phyloP scores from a whole-genome alignment of 192 early-diverging fungal genomes.

The Bifiguratus adelaidae region DNA sequence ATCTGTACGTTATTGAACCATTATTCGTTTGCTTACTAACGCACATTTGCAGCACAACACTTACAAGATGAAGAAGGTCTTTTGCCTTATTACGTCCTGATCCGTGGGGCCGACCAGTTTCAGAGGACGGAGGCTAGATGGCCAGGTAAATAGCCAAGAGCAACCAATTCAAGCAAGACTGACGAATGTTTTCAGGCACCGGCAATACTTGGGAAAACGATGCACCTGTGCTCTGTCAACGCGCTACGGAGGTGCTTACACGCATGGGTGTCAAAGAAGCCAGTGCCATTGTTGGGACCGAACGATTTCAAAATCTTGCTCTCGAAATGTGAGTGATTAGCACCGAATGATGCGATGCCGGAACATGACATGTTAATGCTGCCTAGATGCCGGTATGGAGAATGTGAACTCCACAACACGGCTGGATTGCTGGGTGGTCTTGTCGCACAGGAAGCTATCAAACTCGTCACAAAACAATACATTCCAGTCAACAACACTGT shows the following conservation, averaged over 20 bases:
- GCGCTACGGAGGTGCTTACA: too few species aligned
- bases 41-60: too few species aligned
- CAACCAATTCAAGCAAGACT: neutral
- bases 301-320: neutral
- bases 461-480: conserved; percentile 92
- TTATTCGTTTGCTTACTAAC: conserved; percentile 1
- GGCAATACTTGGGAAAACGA: neutral
- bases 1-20: conserved; percentile 28
- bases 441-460: conserved; percentile 89
- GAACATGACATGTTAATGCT: too few species aligned
- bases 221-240: conserved; percentile 4
- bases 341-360: too few species aligned
- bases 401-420: conserved; percentile 70
- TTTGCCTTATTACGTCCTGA: too few species aligned
- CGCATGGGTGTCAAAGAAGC: too few species aligned
- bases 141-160: neutral
- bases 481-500: conserved; percentile 82
- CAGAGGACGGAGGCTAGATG: too few species aligned
- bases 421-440: conserved; percentile 83
- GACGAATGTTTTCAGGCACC: neutral
- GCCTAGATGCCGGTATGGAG: conserved; percentile 69
- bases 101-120: too few species aligned
- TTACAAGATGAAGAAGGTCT: too few species aligned
- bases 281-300: too few species aligned
- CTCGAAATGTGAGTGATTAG: too few species aligned